Percentiles rank a stretch among this genome's conserved stretches.
Conservation (phyloP, 2,329 filamentous ascomycete species). For the Colletotrichum spaethianum region DNA sequence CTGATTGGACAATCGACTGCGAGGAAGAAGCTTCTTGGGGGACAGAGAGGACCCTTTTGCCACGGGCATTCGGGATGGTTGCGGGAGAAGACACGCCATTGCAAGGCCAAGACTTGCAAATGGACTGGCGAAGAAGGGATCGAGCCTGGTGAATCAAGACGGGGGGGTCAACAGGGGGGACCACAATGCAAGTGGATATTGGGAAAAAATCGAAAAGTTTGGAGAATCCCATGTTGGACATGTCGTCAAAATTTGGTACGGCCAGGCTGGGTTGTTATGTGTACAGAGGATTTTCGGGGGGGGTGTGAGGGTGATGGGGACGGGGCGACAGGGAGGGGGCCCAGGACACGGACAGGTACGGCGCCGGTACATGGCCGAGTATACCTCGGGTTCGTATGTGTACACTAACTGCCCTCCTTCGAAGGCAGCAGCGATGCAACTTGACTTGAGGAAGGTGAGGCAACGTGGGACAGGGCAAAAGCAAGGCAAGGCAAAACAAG, state of each 20-base stretch:
- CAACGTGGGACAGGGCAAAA: neutral
- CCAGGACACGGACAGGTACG: neutral
- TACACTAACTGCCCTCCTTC: neutral
- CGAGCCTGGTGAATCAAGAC: neutral
- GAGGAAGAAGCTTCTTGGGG: neutral
- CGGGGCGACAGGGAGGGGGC: neutral
- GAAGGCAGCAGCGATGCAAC: neutral
- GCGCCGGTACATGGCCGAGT: neutral
- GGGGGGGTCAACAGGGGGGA: neutral
- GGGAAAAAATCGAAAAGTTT: constrained; percentile 37
- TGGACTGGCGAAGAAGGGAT: neutral
- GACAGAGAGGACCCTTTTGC: neutral
- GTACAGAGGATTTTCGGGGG: neutral
- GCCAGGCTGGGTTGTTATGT: neutral
- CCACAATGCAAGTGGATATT: constrained; percentile 17
- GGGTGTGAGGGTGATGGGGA: too few species aligned
- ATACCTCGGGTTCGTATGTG: neutral
- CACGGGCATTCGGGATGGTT: constrained; percentile 8
- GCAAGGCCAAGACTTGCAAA: neutral
- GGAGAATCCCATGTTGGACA: constrained; percentile 40
- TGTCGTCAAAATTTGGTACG: constrained; percentile 28
- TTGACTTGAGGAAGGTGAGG: neutral
- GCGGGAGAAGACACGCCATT: neutral
- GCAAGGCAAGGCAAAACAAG: neutral
- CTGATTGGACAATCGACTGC: constrained; percentile 4